phyloP scores from a whole-genome alignment of 306 rosid genomes.

The Prunus fruticosa region DNA sequence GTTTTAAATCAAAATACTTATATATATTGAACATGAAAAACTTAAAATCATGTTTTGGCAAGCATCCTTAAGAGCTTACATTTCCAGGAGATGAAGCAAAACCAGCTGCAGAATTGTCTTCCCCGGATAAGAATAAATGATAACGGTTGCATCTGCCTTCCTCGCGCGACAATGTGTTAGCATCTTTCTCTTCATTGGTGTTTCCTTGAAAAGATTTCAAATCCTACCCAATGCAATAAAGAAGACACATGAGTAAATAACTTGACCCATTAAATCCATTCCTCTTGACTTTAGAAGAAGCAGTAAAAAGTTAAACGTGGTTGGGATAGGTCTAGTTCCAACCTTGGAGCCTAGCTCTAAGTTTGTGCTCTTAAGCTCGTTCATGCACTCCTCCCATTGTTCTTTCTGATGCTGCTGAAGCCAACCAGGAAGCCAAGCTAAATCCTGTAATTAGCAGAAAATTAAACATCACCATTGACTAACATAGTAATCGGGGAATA shows the following conservation, averaged over 20 bases:
- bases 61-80: slow-evolving; percentile 41
- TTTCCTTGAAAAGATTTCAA: slow-evolving; percentile 25
- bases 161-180: slow-evolving; percentile 39
- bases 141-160: slow-evolving; percentile 48
- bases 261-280: slow-evolving; percentile 6
- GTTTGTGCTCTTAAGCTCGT: slow-evolving; percentile 33
- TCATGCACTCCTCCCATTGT: slow-evolving; percentile 33
- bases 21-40: background rate
- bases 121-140: slow-evolving; percentile 67
- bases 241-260: slow-evolving; percentile 25
- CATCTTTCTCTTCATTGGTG: slow-evolving; percentile 22
- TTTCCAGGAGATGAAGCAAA: slow-evolving; percentile 56
- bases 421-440: slow-evolving; percentile 87
- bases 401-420: slow-evolving; percentile 62
- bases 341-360: slow-evolving; percentile 45
- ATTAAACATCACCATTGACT: background rate
- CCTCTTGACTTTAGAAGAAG: background rate
- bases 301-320: background rate
- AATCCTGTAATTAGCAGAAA: slow-evolving; percentile 46
- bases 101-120: slow-evolving; percentile 46
- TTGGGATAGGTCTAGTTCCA: slow-evolving; percentile 3
- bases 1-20: no score
- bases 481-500: background rate
- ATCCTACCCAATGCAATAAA: slow-evolving; percentile 45
- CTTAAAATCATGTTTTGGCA: background rate